Conservation (phyloP, 768 basidiomycete species). For the Suillus paluster region DNA sequence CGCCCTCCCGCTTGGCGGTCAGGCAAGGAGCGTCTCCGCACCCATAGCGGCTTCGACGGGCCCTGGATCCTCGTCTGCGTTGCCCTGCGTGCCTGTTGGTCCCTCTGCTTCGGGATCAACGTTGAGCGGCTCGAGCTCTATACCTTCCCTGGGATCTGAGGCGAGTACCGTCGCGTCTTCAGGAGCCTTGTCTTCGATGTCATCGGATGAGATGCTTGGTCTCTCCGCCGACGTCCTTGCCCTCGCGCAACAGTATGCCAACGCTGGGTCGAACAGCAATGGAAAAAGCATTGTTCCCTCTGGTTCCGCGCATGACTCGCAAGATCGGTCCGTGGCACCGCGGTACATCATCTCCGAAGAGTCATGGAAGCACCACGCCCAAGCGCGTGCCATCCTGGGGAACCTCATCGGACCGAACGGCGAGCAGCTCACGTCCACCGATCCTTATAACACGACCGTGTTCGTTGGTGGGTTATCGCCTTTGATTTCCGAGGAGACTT, state of each 20-base stretch:
- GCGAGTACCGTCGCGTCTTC: slow-evolving; percentile 52
- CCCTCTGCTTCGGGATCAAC: slow-evolving; percentile 52
- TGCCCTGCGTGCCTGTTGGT: slow-evolving; percentile 40
- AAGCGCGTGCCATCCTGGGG: slow-evolving; percentile 80
- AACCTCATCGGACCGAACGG: slow-evolving; percentile 87
- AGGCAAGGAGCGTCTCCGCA: slow-evolving; percentile 70
- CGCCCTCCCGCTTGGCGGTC: slow-evolving; percentile 50
- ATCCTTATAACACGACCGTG: slow-evolving; percentile 96
- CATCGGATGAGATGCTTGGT: slow-evolving; percentile 59
- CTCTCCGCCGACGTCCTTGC: slow-evolving; percentile 48
- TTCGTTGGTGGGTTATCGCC: slow-evolving; percentile 93
- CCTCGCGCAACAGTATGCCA: slow-evolving; percentile 53
- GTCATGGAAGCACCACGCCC: slow-evolving; percentile 84
- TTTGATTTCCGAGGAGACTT: slow-evolving; percentile 87
- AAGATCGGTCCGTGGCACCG: slow-evolving; percentile 45
- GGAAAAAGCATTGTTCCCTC: slow-evolving; percentile 31
- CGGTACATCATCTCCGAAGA: slow-evolving; percentile 70
- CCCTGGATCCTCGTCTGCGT: slow-evolving; percentile 26
- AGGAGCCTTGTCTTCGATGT: slow-evolving; percentile 50
- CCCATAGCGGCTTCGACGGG: slow-evolving; percentile 56
- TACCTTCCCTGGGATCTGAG: slow-evolving; percentile 54
- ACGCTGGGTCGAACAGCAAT: slow-evolving; percentile 36
- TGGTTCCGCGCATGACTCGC: slow-evolving; percentile 48
- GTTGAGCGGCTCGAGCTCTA: slow-evolving; percentile 54
- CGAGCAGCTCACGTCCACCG: slow-evolving; percentile 84